Conservation (phyloP, 352 stramenopile genomes). For the Pythium rishiriense region DNA sequence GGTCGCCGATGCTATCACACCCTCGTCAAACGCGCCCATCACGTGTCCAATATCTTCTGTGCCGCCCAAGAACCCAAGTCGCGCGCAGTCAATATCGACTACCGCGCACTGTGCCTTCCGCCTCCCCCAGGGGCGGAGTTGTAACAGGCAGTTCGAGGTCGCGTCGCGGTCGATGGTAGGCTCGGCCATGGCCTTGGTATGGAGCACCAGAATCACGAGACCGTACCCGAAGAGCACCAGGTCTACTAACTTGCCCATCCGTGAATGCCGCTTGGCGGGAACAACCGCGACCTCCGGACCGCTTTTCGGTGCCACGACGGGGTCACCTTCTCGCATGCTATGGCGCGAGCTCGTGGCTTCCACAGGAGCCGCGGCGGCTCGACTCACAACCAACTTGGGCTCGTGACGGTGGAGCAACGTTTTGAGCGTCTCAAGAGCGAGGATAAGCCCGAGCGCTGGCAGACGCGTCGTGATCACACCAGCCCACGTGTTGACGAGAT, state of each 20-base stretch:
- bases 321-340: neutral
- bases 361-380: neutral
- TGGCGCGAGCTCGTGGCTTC: neutral
- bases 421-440: constrained; percentile 25
- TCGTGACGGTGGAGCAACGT: constrained; percentile 19
- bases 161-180: constrained; percentile 8
- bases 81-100: constrained; percentile 23
- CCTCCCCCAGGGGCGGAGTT: constrained; percentile 23
- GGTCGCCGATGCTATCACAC: constrained; percentile 15
- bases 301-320: neutral
- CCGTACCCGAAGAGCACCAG: constrained; percentile 20
- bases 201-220: constrained; percentile 18
- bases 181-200: constrained; percentile 23
- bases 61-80: constrained; percentile 1
- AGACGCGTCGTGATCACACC: constrained; percentile 26
- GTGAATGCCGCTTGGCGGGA: constrained; percentile 10
- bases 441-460: constrained; percentile 21
- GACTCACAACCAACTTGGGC: neutral
- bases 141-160: constrained; percentile 20
- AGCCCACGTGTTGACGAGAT: constrained; percentile 27
- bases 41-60: constrained; percentile 4
- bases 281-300: neutral
- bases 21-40: constrained; percentile 15
- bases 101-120: constrained; percentile 21
- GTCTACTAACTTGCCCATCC: constrained; percentile 8